phyloP scores from a whole-genome alignment of 2,329 filamentous ascomycete species.

The Madurella fahalii region DNA sequence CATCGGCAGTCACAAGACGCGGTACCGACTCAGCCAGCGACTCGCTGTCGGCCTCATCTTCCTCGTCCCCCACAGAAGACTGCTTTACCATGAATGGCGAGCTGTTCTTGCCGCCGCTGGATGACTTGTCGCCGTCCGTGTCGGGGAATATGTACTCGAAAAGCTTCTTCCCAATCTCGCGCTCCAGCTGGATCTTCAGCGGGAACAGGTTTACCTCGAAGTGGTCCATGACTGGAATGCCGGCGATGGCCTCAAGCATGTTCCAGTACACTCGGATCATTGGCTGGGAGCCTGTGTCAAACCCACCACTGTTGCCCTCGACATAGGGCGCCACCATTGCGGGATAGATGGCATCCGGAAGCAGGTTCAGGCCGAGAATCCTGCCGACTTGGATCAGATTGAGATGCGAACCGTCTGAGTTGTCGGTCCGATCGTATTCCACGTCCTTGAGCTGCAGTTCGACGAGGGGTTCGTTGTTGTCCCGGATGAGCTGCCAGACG shows the following conservation, averaged over 20 bases:
- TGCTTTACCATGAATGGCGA: conserved; percentile 56
- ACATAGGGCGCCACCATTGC: conserved; percentile 91
- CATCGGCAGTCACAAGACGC: conserved; percentile 39
- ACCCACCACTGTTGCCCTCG: conserved; percentile 56
- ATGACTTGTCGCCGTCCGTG: conserved; percentile 53
- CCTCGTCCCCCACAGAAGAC: conserved; percentile 41
- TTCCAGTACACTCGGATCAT: conserved; percentile 97
- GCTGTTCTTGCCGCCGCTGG: conserved; percentile 46
- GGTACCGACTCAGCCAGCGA: conserved; percentile 37
- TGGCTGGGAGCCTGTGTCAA: conserved; percentile 60
- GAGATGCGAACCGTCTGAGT: conserved; percentile 92
- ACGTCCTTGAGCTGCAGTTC: conserved; percentile 91
- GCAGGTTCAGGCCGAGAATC: conserved; percentile 82
- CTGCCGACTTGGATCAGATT: conserved; percentile 87
- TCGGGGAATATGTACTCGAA: conserved; percentile 98
- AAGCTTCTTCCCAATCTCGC: conserved; percentile 83
- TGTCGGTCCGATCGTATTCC: conserved; percentile 92
- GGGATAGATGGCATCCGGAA: conserved; percentile 88
- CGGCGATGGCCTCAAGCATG: conserved; percentile 96
- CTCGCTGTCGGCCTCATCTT: conserved; percentile 46
- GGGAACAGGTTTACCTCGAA: conserved; percentile 94
- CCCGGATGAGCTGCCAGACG: conserved; percentile 92
- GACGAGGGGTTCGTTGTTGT: conserved; percentile 80
- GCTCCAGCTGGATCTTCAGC: conserved; percentile 88
- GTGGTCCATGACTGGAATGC: conserved; percentile 93